phyloP scores from a whole-genome alignment of 345 rosid species.

The Dipteronia dyeriana region DNA sequence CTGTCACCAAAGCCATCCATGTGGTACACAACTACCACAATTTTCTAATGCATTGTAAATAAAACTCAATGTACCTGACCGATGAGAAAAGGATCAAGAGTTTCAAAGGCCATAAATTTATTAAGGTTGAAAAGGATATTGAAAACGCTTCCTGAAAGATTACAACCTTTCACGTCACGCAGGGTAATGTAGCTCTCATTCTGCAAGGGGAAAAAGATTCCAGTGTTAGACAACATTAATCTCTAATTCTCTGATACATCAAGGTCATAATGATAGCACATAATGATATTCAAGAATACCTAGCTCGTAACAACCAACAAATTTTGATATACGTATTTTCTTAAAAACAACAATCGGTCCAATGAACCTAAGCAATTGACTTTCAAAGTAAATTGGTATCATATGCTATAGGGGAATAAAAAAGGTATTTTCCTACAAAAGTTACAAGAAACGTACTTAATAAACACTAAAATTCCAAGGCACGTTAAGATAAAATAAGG shows the following conservation, averaged over 20 bases:
- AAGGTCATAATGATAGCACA: neutral
- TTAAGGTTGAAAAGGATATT: conserved; percentile 95
- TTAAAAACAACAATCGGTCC: neutral
- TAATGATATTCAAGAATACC: conserved; percentile 1
- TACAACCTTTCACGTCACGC: conserved; percentile 75
- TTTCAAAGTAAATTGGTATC: neutral
- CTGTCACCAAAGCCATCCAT: conserved; percentile 19
- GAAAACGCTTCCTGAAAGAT: conserved; percentile 87
- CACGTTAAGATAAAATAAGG: neutral
- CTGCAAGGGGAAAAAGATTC: conserved; percentile 43
- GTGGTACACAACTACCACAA: neutral
- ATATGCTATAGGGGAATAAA: neutral
- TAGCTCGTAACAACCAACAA: conserved; percentile 1
- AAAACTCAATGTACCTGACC: conserved; percentile 67
- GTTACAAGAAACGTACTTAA: conserved; percentile 1
- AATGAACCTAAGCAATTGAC: neutral
- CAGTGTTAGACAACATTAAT: conserved; percentile 19
- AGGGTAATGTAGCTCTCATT: conserved; percentile 67
- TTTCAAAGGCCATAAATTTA: conserved; percentile 96
- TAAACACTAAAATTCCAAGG: neutral
- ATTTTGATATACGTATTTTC: neutral
- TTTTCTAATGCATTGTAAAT: conserved; percentile 9
- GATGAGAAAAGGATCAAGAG: conserved; percentile 94
- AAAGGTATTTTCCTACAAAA: neutral
- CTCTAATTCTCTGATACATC: neutral